Base-by-base conservation (phyloP, 1,284 basidiomycete species). In the Cutaneotrichosporon dermatis region DNA sequence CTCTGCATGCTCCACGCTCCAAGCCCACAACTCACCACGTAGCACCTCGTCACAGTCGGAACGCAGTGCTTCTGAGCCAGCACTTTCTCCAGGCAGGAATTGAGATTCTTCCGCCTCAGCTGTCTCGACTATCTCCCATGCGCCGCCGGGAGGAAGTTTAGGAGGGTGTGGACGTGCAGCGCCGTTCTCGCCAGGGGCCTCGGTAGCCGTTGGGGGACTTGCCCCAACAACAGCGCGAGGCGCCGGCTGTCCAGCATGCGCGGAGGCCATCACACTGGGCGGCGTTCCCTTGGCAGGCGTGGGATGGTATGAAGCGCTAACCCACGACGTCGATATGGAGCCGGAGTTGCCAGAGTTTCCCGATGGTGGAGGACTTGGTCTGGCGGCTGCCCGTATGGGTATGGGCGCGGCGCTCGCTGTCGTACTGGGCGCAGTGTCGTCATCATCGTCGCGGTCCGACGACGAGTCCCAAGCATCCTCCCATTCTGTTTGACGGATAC, bases 401-500 rank as follows among this genome's bases (percentile, higher is more conserved):
- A 65, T 61, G 10, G 61, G 58, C 10, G 53, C 61, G 4, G 64
- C 42, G 16, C 33, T 42, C 2, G 58, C 54, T 10, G 42, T 35
- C 33, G 52, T 44, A 5, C 36, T 36, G 2, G 49, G 50, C 11
- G 48, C 59, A 25, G 25, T 25, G 25, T 25, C 25, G 70, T 57
- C 61, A 12, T 67, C 66, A 51, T 76, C 74, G 73, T 92, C 90
- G 49, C 86, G 86, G 76, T 92, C 90, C 4, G 90, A 92, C 57
- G 83, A 83, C 67, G 87, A 88, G 79, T 93, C 90, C 90, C 91
- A 93, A 49, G 86, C 90, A 74, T 93, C 90, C 66, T 93, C 90
- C 58, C 87, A 88, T 66, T 88, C 86, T 16, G 16, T 43, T 9
- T 56, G 55, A 5, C 39, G 55, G 15, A 45, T 41, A 33, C 25